Conservation (phyloP, 2,329 filamentous ascomycete species). For the Ophiostoma sp. region DNA sequence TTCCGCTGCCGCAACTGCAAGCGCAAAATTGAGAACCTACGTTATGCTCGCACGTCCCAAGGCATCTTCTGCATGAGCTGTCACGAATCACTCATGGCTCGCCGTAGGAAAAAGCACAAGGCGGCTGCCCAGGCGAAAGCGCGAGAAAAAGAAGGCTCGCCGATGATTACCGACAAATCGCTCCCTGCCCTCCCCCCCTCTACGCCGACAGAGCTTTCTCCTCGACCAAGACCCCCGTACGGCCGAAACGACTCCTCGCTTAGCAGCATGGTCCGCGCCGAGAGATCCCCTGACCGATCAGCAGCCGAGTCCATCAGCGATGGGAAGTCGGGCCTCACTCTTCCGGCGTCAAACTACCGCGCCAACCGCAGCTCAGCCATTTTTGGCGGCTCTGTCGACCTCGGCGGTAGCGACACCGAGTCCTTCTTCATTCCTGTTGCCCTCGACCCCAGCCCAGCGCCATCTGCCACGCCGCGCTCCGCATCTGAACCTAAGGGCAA, state of each 20-base stretch:
- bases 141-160: conserved; percentile 57
- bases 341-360: conserved; percentile 72
- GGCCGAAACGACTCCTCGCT: conserved; percentile 53
- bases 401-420: conserved; percentile 49
- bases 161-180: conserved; percentile 80
- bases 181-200: conserved; percentile 80
- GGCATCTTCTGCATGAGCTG: conserved; percentile 99
- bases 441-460: conserved; percentile 61
- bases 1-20: conserved; percentile 98
- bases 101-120: conserved; percentile 80
- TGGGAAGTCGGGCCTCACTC: conserved; percentile 42
- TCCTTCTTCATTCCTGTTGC: conserved; percentile 73
- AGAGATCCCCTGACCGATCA: conserved; percentile 49
- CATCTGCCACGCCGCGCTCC: conserved; percentile 50
- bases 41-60: conserved; percentile 95
- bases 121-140: conserved; percentile 56
- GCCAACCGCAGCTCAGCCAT: conserved; percentile 70
- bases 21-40: conserved; percentile 94
- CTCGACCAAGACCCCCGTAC: conserved; percentile 51
- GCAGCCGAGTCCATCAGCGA: conserved; percentile 29
- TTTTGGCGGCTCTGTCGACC: conserved; percentile 39
- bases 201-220: conserved; percentile 64
- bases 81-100: conserved; percentile 92
- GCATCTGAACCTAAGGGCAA: conserved; percentile 48
- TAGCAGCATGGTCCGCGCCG: conserved; percentile 44